A percentile compares a stretch with the other conserved stretches of the same genome.
Conservation (phyloP, 306 rosid genomes). For the Citrullus colocynthis region DNA sequence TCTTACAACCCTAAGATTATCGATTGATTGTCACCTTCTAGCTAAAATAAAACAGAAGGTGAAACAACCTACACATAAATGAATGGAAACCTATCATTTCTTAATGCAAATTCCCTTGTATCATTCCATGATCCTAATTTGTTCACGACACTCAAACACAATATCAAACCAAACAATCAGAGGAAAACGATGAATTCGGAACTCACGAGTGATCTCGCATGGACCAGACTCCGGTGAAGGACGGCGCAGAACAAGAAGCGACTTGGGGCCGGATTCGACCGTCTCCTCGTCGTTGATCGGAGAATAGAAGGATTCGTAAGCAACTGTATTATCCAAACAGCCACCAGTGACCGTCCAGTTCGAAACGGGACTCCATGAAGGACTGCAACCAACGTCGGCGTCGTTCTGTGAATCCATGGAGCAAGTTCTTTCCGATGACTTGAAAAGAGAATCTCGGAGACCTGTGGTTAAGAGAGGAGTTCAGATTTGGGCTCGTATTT, state of each 20-base stretch:
- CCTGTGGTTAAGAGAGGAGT: not conserved
- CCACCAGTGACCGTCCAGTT: constrained; percentile 51
- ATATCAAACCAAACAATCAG: not conserved
- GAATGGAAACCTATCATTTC: not conserved
- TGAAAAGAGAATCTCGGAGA: not conserved
- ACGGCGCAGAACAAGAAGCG: constrained; percentile 45
- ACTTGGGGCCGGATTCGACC: constrained; percentile 9
- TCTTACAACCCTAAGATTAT: not conserved
- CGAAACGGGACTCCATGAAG: constrained; percentile 21
- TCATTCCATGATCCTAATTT: not conserved
- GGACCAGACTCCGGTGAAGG: constrained; percentile 50
- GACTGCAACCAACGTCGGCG: not conserved
- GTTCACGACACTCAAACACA: not conserved
- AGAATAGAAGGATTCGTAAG: constrained; percentile 44
- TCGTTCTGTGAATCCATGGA: constrained; percentile 21
- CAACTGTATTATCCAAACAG: constrained; percentile 27
- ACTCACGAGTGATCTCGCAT: constrained; percentile 68
- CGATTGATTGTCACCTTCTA: not conserved
- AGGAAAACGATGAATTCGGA: not conserved
- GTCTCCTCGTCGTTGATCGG: constrained; percentile 15
- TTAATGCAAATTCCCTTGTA: not conserved
- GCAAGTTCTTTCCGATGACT: not conserved
- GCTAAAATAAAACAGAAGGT: not conserved
- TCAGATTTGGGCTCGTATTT: not conserved
- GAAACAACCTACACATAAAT: not conserved